Evolutionary conservation across 768 basidiomycete genomes (phyloP), one percentile per base, ranked within the genome.

Genomic region (Phanerochaete sordida): DNA sequence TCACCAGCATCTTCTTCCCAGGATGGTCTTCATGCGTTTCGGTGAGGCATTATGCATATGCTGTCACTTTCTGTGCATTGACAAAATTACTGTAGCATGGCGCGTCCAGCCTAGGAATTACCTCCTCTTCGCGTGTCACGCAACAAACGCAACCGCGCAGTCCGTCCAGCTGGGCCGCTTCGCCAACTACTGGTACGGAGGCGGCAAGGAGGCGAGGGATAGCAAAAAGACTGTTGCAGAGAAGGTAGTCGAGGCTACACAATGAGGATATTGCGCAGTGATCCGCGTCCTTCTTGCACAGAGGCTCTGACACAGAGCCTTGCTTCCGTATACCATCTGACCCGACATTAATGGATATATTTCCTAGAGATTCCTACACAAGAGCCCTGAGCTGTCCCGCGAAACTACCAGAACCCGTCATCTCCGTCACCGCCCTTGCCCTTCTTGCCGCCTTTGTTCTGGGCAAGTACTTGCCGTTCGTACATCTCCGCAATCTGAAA

Each of bases 101-200:
- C 84, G 85, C 62, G 95, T 98, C 44, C 87, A 95, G 65, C 96
- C 96, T 8, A 87, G 96, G 65, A 98, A 98, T 73, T 97, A 98
- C 77, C 82, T 98, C 59, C 81, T 98, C 49, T 93, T 98, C 75
- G 94, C 88, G 2, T 98, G 95, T 72, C 96, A 99, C 74, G 77
- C 84, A 16, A 97, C 95, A 55, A 99, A 99, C 71, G 85, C 88
- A 1, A 81, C 91, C 23, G 92, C 95, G 0, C 96, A 99, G 73
- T 73, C 83, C 6, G 68, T 93, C 30, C 94, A 99, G 73, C 91
- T 89, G 19, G 79, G 77, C 13, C 88, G 96, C 30, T 99, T 95
- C 71, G 71, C 88, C 59, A 89, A 94, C 63, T 97, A 97, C 72
- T 95, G 93, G 92, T 76, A 96, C 70, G 78, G 86, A 57, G 95